Evolutionary conservation across 176 grass and related monocot species (phyloP), one percentile per base, ranked within the genome.

Genomic region (Cenchrus fungigraminus): DNA sequence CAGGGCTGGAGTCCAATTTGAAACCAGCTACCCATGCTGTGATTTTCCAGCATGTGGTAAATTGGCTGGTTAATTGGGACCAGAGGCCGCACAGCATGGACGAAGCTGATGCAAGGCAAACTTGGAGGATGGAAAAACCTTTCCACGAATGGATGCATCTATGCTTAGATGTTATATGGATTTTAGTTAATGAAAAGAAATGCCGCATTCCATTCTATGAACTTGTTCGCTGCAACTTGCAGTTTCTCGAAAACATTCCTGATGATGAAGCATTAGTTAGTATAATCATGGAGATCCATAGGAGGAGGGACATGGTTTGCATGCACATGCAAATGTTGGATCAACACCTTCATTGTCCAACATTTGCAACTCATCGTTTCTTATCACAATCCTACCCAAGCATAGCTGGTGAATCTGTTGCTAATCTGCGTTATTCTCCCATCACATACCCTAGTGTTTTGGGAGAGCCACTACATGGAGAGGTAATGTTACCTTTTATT

Each of bases 271-370:
- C 91, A 13, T 55, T 98, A 73, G 90, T 98, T 89, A 94, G 91
- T 82, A 94, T 98, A 52, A 95, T 98, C 80, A 88, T 98, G 88
- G 97, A 98, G 81, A 95, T 98, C 63, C 97, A 98, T 70, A 92
- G 93, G 77, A 95, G 97, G 81, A 94, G 97, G 82, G 97, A 98
- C 79, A 92, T 95, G 93, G 97, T 98, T 67, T 94, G 93, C n/a
- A 98, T 94, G 91, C 93, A 98, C 88, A 98, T 98, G 97, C 97
- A 98, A 78, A 98, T 98, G 97, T 85, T 98, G 81, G 97, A 98
- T 79, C 97, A 98, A 54, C 93, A 95, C 71, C 88, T 98, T 82
- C 97, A 98, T 85, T 98, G 97, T 76, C 97, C 97, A 70, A 94
- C 93, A 40, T 98, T 98, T 64, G 93, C 91, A 53, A 98, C 97